A percentile compares a stretch with the other conserved stretches of the same genome.
Conservation (phyloP, 1,284 basidiomycete genomes). For the Cutaneotrichosporon sp. region DNA sequence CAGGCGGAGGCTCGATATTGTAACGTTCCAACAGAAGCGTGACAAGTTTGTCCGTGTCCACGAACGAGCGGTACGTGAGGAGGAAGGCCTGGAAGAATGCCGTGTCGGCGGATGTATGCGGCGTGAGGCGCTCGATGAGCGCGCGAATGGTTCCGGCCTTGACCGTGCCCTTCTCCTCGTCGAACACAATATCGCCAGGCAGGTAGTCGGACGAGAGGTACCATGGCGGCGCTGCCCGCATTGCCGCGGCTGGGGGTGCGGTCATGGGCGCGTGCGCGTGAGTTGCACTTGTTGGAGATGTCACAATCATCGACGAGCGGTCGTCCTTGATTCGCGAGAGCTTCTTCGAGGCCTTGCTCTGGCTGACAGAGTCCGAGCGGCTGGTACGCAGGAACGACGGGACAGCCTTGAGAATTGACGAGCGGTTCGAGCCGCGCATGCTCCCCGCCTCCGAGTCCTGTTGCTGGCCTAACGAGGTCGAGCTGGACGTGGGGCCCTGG, state of each 20-base stretch:
- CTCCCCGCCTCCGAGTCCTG: slow-evolving; percentile 26
- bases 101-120: slow-evolving; percentile 64
- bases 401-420: slow-evolving; percentile 38
- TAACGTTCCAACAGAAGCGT: slow-evolving; percentile 82
- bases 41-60: slow-evolving; percentile 76
- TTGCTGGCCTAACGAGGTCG: slow-evolving; percentile 36
- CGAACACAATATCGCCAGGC: slow-evolving; percentile 74
- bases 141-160: slow-evolving; percentile 81
- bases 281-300: too few species aligned
- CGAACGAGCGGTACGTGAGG: slow-evolving; percentile 96
- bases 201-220: slow-evolving; percentile 77
- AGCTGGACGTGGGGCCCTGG: slow-evolving; percentile 29
- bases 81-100: slow-evolving; percentile 88
- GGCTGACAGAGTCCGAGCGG: slow-evolving; percentile 20
- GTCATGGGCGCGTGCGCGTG: slow-evolving; percentile 8
- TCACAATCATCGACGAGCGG: slow-evolving; percentile 2
- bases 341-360: slow-evolving; percentile 13
- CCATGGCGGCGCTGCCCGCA: slow-evolving; percentile 61
- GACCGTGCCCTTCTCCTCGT: slow-evolving; percentile 68
- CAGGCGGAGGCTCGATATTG: slow-evolving; percentile 68
- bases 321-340: not conserved
- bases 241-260: slow-evolving; percentile 8
- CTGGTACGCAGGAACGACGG: slow-evolving; percentile 30
- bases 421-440: slow-evolving; percentile 32
- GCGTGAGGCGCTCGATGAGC: slow-evolving; percentile 81